Conservation (phyloP, 2,329 filamentous ascomycete species). For the Xylaria sp. region DNA sequence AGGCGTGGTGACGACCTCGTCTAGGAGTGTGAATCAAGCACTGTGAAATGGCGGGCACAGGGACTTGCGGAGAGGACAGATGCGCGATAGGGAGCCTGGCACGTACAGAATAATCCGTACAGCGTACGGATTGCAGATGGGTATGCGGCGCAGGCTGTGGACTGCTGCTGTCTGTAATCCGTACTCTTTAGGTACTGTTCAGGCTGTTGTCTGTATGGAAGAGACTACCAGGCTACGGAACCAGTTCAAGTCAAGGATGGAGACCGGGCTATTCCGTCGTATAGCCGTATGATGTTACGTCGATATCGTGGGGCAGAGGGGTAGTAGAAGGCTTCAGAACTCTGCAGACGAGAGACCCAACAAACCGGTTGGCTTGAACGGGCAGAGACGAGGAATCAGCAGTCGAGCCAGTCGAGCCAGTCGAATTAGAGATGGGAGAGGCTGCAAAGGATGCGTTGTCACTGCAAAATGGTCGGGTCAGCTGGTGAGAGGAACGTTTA, state of each 20-base stretch:
- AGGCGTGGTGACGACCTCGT: constrained; percentile 13
- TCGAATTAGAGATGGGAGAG: constrained; percentile 5
- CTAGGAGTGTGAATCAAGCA: constrained; percentile 13
- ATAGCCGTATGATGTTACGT: background rate
- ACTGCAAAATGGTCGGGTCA: constrained; percentile 25
- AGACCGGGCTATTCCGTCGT: background rate
- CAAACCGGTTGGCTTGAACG: background rate
- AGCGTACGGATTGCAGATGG: too few species aligned
- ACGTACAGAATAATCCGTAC: too few species aligned
- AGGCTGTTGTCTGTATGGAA: too few species aligned
- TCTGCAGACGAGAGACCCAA: constrained; percentile 1
- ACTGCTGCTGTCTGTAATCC: background rate
- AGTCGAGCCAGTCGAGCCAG: constrained; percentile 7
- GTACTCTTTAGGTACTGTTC: too few species aligned
- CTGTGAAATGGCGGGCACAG: constrained; percentile 6
- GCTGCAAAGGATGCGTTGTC: constrained; percentile 27
- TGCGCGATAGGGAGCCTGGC: too few species aligned
- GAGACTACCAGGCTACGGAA: background rate
- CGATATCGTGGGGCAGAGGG: constrained; percentile 19
- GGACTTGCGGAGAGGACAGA: constrained; percentile 5
- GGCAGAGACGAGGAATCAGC: background rate
- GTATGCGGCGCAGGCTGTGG: background rate
- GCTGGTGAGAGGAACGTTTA: constrained; percentile 14
- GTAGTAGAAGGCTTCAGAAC: background rate
- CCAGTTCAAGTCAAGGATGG: background rate